A percentile compares a stretch with the other conserved stretches of the same genome.
phyloP scores from a whole-genome alignment of 345 rosid genomes.

The Gynandropsis gynandra region DNA sequence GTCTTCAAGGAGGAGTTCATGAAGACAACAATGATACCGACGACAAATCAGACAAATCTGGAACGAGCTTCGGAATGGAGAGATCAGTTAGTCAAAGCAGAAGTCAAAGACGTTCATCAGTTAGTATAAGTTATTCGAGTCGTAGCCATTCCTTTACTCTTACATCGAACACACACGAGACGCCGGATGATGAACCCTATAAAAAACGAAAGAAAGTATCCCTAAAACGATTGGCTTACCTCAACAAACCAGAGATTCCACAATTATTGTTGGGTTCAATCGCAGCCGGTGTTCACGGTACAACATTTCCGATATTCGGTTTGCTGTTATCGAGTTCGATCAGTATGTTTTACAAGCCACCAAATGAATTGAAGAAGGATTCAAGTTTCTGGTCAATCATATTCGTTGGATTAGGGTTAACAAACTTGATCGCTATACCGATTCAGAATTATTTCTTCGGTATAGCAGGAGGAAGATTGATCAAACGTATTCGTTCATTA shows the following conservation, averaged over 20 bases:
- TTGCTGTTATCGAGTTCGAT: slow-evolving; percentile 45
- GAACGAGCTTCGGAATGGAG: background rate
- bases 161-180: no score
- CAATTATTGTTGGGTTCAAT: slow-evolving; percentile 37
- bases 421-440: slow-evolving; percentile 30
- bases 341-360: slow-evolving; percentile 45
- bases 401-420: slow-evolving; percentile 28
- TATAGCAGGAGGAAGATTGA: slow-evolving; percentile 55
- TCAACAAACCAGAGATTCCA: slow-evolving; percentile 57
- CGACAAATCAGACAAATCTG: no score
- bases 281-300: slow-evolving; percentile 47
- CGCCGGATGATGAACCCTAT: background rate
- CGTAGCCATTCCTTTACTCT: no score
- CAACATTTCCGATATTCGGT: slow-evolving; percentile 47
- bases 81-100: background rate
- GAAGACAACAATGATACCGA: no score
- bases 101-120: no score
- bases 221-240: slow-evolving; percentile 34
- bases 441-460: slow-evolving; percentile 48
- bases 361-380: slow-evolving; percentile 31
- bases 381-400: slow-evolving; percentile 39
- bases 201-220: slow-evolving; percentile 34
- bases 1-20: slow-evolving; percentile 42
- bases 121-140: no score
- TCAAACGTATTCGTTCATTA: slow-evolving; percentile 45